phyloP scores from a whole-genome alignment of 306 rosid species.

The Prosopis cineraria region DNA sequence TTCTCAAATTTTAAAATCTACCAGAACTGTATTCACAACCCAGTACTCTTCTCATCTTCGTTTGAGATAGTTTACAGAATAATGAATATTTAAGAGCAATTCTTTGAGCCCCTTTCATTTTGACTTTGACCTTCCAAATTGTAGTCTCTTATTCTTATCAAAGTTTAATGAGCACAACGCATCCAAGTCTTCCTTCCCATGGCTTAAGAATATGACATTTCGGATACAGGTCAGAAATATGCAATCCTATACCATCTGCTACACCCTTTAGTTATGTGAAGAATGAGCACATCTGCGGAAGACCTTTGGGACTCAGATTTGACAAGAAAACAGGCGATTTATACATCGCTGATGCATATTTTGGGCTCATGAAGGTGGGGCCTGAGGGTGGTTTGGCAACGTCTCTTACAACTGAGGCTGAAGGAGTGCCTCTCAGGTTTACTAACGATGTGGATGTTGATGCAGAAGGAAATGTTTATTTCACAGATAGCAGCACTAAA shows the following conservation, averaged over 20 bases:
- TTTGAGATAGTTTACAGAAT: slow-evolving; percentile 21
- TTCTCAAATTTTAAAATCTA: too few species aligned
- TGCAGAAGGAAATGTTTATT: slow-evolving; percentile 80
- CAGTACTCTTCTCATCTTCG: not conserved
- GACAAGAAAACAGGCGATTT: slow-evolving; percentile 90
- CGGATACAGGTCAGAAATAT: slow-evolving; percentile 66
- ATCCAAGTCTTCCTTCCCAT: not conserved
- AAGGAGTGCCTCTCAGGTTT: slow-evolving; percentile 74
- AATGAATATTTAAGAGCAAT: not conserved
- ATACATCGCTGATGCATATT: slow-evolving; percentile 91
- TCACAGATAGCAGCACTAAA: slow-evolving; percentile 74
- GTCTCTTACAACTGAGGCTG: slow-evolving; percentile 76
- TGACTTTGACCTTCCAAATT: slow-evolving; percentile 3
- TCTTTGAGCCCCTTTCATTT: not conserved
- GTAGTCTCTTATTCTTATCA: not conserved
- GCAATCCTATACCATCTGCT: slow-evolving; percentile 67
- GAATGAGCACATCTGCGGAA: slow-evolving; percentile 91
- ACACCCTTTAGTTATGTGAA: slow-evolving; percentile 64
- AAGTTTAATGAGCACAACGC: slow-evolving; percentile 1
- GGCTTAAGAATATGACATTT: slow-evolving; percentile 8
- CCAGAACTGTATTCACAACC: slow-evolving; percentile 8
- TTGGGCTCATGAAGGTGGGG: slow-evolving; percentile 85
- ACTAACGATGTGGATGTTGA: slow-evolving; percentile 89
- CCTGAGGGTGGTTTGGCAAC: slow-evolving; percentile 93
- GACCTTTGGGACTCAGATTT: slow-evolving; percentile 93